These are phyloP conservation scores for Mortierella polycephala DNA, from an alignment of 371 early-diverging fungal species.

Conservation along the genomic window DNA sequence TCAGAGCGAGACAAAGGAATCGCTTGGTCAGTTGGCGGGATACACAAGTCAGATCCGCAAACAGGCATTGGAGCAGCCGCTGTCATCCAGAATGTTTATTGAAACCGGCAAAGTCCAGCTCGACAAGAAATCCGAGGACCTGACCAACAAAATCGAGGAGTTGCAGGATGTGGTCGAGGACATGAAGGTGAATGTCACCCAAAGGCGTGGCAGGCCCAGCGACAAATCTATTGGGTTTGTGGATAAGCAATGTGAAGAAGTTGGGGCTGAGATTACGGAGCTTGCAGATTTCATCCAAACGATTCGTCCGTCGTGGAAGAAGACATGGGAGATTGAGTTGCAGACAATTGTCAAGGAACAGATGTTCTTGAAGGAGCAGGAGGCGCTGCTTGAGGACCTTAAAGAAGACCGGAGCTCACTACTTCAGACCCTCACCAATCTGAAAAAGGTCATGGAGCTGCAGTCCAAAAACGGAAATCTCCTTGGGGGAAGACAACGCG, in stretches of 20 bases:
- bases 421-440: constrained; percentile 65
- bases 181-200: constrained; percentile 80
- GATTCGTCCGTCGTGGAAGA: constrained; percentile 78
- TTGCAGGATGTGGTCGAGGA: constrained; percentile 78
- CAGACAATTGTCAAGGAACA: constrained; percentile 84
- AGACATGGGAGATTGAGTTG: constrained; percentile 83
- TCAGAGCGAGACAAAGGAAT: constrained; percentile 57
- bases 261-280: constrained; percentile 59
- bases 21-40: constrained; percentile 56
- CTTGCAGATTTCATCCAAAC: constrained; percentile 65
- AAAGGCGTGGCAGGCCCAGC: constrained; percentile 75
- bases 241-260: constrained; percentile 57
- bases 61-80: constrained; percentile 41
- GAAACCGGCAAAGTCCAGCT: constrained; percentile 69
- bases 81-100: constrained; percentile 59
- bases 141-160: constrained; percentile 72
- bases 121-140: constrained; percentile 62
- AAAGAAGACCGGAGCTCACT: constrained; percentile 71
- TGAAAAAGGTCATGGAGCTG: constrained; percentile 70
- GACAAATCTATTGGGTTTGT: constrained; percentile 63
- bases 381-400: constrained; percentile 71
- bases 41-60: constrained; percentile 59
- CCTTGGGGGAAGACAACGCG: constrained; percentile 22
- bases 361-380: constrained; percentile 79
- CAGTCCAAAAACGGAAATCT: constrained; percentile 52